Conservation (phyloP, 2,329 filamentous ascomycete genomes). For the Hymenoscyphus infarciens region DNA sequence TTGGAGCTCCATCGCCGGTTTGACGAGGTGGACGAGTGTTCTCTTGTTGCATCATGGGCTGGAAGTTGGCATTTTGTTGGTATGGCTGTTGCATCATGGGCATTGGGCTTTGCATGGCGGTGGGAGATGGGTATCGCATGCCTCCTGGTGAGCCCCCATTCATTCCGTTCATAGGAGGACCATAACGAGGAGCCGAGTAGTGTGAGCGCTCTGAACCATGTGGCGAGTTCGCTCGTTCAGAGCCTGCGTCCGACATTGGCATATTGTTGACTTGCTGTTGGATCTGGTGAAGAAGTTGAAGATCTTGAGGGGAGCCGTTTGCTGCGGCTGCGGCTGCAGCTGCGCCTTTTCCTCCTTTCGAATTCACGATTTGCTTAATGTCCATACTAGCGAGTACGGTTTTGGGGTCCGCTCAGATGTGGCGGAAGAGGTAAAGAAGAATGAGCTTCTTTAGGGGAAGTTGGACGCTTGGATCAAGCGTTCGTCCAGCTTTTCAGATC, state of each 20-base stretch:
- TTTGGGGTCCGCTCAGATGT: constrained; percentile 5
- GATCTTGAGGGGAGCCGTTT: constrained; percentile 30
- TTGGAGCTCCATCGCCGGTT: constrained; percentile 37
- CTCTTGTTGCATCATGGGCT: constrained; percentile 35
- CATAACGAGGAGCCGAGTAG: constrained; percentile 33
- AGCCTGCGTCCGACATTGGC: constrained; percentile 35
- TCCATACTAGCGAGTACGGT: constrained; percentile 30
- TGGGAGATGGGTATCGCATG: constrained; percentile 37
- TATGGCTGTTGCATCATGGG: constrained; percentile 36
- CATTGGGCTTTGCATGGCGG: constrained; percentile 35
- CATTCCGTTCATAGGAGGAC: constrained; percentile 31
- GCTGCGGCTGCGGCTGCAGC: constrained; percentile 30
- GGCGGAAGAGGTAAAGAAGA: constrained; percentile 10
- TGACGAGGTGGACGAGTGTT: constrained; percentile 20
- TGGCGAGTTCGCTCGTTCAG: constrained; percentile 35
- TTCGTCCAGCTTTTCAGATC: constrained; percentile 29
- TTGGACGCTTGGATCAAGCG: constrained; percentile 33
- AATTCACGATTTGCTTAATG: constrained; percentile 38
- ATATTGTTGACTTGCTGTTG: constrained; percentile 34
- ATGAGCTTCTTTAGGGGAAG: constrained; percentile 25
- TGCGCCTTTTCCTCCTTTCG: constrained; percentile 33
- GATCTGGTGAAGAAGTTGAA: constrained; percentile 37
- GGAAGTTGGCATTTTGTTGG: constrained; percentile 29
- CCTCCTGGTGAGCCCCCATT: constrained; percentile 26
- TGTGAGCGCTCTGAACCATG: constrained; percentile 37